Base-by-base conservation (phyloP, 768 basidiomycete genomes). In the Scleroderma citrinum region DNA sequence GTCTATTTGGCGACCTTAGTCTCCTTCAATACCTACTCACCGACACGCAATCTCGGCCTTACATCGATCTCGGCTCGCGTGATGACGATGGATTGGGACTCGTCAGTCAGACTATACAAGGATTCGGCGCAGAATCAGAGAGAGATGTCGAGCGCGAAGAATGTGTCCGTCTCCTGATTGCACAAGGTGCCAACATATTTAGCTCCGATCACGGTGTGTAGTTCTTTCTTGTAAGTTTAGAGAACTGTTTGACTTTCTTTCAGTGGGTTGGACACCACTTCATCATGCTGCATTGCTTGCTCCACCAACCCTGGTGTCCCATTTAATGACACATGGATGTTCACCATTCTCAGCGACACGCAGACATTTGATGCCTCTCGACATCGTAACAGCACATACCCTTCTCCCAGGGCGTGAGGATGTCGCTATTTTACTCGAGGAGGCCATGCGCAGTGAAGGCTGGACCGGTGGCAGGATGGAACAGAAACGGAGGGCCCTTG, bases 221-320 rank as follows among this genome's bases (percentile, higher is more conserved):
- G 36, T 37, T 48, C 38, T 21, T 10, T 17, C 30, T 53, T 29
- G 19, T 35, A 38, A 4, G 23, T 44, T 12, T 24, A 49, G 26
- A 26, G n/a, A 26, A 20, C 48, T 19, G 29, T 46, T 48, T 49
- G 52, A 36, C 29, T 36, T 3, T 39, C 41, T 52, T 40, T 49
- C 58, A 96, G 93, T 81, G 52, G 94, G 95, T 30, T 98, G 96
- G 96, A 92, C 91, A 10, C 83, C 94, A 3, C 74, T 99, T 12
- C 95, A 97, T 60, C 85, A 95, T 69, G 92, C 95, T 7, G 88
- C 88, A 7, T 69, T 98, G 45, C 72, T 90, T 32, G 83, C 91
- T 12, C 92, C 95, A 29, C 89, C 94, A 3, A 93, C 93, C 2
- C 72, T 98, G 19, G 79, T 98, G 19, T 92, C 93, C 0, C 86